A percentile compares a stretch with the other conserved stretches of the same genome.
phyloP scores from a whole-genome alignment of 139 green algal genomes.

The Micromonas commoda region DNA sequence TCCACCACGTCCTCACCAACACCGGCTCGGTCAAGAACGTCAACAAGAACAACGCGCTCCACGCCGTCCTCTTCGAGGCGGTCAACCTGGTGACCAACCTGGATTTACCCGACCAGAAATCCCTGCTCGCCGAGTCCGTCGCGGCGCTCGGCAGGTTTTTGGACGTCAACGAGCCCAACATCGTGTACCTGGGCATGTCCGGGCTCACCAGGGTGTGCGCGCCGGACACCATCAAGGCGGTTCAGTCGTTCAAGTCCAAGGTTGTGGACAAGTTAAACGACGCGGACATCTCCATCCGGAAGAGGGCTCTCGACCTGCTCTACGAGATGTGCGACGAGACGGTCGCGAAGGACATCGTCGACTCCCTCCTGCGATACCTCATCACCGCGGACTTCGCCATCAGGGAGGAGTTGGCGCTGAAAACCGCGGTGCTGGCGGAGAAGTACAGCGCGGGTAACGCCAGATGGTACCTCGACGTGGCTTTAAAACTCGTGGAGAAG shows the following conservation, averaged over 20 bases:
- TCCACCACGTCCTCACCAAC: slow-evolving; percentile 41
- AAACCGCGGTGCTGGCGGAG: slow-evolving; percentile 93
- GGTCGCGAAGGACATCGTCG: slow-evolving; percentile 66
- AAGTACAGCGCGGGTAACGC: slow-evolving; percentile 28
- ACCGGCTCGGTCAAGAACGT: slow-evolving; percentile 49
- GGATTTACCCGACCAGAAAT: slow-evolving; percentile 47
- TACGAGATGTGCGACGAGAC: slow-evolving; percentile 68
- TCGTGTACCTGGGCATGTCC: slow-evolving; percentile 83
- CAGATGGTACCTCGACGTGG: slow-evolving; percentile 72
- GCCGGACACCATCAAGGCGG: slow-evolving; percentile 39
- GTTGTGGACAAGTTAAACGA: slow-evolving; percentile 58
- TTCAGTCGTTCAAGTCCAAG: slow-evolving; percentile 40
- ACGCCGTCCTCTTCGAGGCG: slow-evolving; percentile 95
- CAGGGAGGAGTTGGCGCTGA: slow-evolving; percentile 93
- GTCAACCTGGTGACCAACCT: slow-evolving; percentile 65
- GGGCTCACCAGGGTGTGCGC: slow-evolving; percentile 36
- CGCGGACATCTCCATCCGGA: slow-evolving; percentile 81
- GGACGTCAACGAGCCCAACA: slow-evolving; percentile 72
- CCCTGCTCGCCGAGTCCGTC: slow-evolving; percentile 62
- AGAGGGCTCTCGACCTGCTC: slow-evolving; percentile 83
- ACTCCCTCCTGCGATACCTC: slow-evolving; percentile 69
- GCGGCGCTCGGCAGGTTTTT: slow-evolving; percentile 55
- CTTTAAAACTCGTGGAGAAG: slow-evolving; percentile 82
- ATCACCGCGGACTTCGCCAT: slow-evolving; percentile 78
- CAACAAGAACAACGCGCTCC: slow-evolving; percentile 96